Base-by-base conservation (phyloP, 176 grass and related monocot genomes). In the Carex myosuroides region DNA sequence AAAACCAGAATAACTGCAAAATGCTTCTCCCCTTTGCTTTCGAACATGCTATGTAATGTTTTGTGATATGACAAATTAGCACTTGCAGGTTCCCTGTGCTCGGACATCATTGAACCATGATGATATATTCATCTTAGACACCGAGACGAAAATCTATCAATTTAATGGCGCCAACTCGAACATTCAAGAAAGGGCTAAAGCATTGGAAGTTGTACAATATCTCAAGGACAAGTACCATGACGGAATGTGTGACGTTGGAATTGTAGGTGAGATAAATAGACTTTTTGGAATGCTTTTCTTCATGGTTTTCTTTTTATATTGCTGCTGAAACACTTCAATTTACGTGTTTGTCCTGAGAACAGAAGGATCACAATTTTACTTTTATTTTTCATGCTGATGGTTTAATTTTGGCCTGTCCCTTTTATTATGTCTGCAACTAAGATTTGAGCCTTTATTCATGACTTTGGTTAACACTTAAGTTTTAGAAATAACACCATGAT, bases 181-280 rank as follows among this genome's bases (percentile, higher is more conserved):
- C 84, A 98, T 98, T 85, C 95, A 98, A 93, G 95, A 98, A 87
- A 98, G 92, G 81, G 95, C 89, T 58, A 94, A 98, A 85, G 91
- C 95, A 58, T 87, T 98, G 87, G 92, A 98, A 94, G 89, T 93
- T 63, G 88, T 93, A 73, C 95, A 94, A 85, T 90, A 94, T 93
- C 86, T 98, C 74, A 98, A 98, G 80, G 95, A 98, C 20, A 91
- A 86, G 60, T 98, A 93, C 70, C 95, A 98, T 76, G 86, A 85
- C 3, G 92, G 92, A 87, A 86, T 87, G 64, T 98, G 95, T 86
- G 79, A 86, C 80, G 84, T 98, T 87, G 92, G 92, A 83, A 93
- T 94, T 82, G 87, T 98, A 81, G 95, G 95, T 98, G 80, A 89
- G 90, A 88, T 48, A 41, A 29, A 59, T 8, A 59, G n/a, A 44